Evolutionary conservation across 148 eudicot genomes (phyloP).

Genomic region (Rhododendron ferrugineum): DNA sequence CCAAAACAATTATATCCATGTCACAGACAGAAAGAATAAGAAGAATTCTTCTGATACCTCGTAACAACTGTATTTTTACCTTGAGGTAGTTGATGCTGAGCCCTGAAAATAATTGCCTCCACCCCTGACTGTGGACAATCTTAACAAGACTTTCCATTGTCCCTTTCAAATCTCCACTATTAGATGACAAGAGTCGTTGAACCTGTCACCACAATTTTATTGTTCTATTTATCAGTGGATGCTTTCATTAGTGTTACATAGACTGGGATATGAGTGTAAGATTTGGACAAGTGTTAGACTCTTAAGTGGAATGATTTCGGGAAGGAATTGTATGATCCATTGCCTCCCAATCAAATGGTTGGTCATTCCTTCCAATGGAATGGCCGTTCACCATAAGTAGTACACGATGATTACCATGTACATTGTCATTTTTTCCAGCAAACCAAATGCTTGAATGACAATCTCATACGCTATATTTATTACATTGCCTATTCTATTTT

Average conservation of each 20-base stretch:
- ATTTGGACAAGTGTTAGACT: background rate
- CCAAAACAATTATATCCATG: background rate
- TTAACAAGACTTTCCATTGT: slow-evolving; percentile 59
- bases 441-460: background rate
- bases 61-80: slow-evolving; percentile 27
- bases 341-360: background rate
- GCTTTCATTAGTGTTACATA: background rate
- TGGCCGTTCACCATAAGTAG: background rate
- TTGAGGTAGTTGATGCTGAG: slow-evolving; percentile 87
- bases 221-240: background rate
- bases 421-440: background rate
- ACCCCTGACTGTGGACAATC: slow-evolving; percentile 75
- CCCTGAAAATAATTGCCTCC: slow-evolving; percentile 88
- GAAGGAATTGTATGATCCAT: background rate
- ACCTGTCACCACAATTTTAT: slow-evolving; percentile 43
- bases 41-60: background rate
- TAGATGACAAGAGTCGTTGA: slow-evolving; percentile 39
- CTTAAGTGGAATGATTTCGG: background rate
- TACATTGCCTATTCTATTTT: background rate
- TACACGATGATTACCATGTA: background rate
- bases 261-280: background rate
- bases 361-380: background rate
- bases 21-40: background rate
- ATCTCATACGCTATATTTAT: background rate
- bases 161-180: slow-evolving; percentile 44